Conservation (phyloP, 345 rosid genomes). For the Heritiera fomes region DNA sequence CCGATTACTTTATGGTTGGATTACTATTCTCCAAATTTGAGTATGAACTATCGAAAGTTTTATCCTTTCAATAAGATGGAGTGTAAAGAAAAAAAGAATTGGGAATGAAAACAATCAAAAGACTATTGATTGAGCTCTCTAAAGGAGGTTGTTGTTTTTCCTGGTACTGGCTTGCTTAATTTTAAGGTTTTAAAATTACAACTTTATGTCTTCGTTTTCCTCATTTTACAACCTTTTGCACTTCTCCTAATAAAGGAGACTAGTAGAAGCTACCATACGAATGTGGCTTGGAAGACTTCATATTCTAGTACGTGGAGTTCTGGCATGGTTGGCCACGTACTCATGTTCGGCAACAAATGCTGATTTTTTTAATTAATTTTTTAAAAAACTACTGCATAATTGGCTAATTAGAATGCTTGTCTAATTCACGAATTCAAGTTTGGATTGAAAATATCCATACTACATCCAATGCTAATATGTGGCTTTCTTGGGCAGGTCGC, state of each 20-base stretch:
- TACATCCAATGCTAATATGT: constrained; percentile 4
- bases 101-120: neutral
- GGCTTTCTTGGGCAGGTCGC: constrained; percentile 57
- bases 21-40: neutral
- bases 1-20: neutral
- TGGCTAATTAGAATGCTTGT: neutral
- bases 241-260: neutral
- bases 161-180: neutral
- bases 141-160: neutral
- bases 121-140: neutral
- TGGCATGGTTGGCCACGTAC: neutral
- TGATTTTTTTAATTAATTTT: neutral
- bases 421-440: neutral
- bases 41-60: neutral
- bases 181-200: neutral
- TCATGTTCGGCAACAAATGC: neutral
- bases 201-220: neutral
- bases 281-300: neutral
- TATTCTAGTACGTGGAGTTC: neutral
- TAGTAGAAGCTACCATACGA: neutral
- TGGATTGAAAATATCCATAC: neutral
- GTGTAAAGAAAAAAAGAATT: too few relatives aligned
- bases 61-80: neutral
- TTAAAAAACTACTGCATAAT: neutral
- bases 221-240: neutral